Evolutionary conservation across 768 basidiomycete genomes (phyloP).

Genomic region (Tulasnella sp.): DNA sequence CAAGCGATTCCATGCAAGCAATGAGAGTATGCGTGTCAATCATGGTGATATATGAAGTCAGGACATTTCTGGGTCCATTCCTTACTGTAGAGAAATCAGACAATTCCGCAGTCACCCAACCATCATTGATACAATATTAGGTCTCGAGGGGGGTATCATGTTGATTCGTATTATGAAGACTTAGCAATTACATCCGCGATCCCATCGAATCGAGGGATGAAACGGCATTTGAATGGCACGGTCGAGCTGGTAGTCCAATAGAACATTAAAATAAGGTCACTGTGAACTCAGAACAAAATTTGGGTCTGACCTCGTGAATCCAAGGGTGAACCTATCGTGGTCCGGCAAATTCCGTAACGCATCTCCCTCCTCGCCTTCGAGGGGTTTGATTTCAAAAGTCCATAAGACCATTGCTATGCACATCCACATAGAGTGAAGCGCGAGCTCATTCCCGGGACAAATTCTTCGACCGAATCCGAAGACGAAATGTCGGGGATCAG

Average conservation of each 20-base stretch:
- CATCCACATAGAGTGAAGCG: not conserved
- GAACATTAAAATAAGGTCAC: not conserved
- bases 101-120: no score
- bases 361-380: not conserved
- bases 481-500: not conserved
- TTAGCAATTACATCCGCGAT: not conserved
- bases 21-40: no score
- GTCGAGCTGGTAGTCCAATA: not conserved
- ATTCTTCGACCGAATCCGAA: not conserved
- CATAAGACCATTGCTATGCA: not conserved
- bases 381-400: not conserved
- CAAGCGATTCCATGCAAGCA: no score
- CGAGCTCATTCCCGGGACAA: conserved; percentile 1
- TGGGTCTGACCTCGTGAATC: not conserved
- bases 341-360: not conserved
- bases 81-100: no score
- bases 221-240: not conserved
- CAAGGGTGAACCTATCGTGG: not conserved
- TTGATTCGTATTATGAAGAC: no score
- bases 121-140: no score
- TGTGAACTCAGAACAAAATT: not conserved
- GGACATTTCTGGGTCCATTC: no score
- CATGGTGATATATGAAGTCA: no score
- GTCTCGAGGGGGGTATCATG: no score
- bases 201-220: not conserved